Evolutionary conservation across 108 stramenopile species (phyloP), one percentile per base, ranked within the genome.

Genomic region (Pseudonitzschia multistriata): DNA sequence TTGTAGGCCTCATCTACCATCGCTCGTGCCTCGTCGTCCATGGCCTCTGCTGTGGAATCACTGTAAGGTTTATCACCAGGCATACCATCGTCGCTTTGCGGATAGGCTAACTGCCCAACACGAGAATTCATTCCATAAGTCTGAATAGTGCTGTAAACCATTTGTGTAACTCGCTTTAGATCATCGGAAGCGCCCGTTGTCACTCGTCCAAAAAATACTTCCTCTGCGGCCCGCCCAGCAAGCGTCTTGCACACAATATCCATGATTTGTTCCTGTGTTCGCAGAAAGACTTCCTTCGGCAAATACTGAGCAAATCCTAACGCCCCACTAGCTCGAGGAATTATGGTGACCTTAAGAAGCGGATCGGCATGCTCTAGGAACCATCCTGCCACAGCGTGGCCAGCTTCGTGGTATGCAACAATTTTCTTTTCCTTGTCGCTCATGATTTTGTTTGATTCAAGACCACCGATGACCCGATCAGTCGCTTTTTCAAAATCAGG

Each of bases 171-270:
- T 74, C 97, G 93, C 71, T 93, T 91, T 57, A 99, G 77, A 80
- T 99, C 98, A 71, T 96, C 92, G n/a, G 93, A 94, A 15, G 98
- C 97, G 30, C 98, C 98, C 14, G 96, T 97, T 36, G 97, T 99
- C 40, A 98, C 96, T 52, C 86, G 62, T 14, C 97, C 97, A 72
- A 85, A 97, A 66, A 97, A 88, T 34, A 99, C 67, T 80, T 99
- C 96, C 80, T 99, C 98, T 21, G 98, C 97, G 7, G 95, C 87
- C 25, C 97, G 90, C 1, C 98, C 98, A 6, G 96, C 98, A 3
- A 98, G 77, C 7, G 96, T 95, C 76, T 97, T 96, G 10, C 88
- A 96, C 28, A 98, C 86, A 65, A 81, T 81, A 37, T 85, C 84
- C 84, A 85, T 85, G 28, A 86, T 82, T 53, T 82, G 70, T 17